These are phyloP conservation scores for Sporothrix phasma DNA, from an alignment of 2,329 filamentous ascomycete species.

Conservation along the genomic window DNA sequence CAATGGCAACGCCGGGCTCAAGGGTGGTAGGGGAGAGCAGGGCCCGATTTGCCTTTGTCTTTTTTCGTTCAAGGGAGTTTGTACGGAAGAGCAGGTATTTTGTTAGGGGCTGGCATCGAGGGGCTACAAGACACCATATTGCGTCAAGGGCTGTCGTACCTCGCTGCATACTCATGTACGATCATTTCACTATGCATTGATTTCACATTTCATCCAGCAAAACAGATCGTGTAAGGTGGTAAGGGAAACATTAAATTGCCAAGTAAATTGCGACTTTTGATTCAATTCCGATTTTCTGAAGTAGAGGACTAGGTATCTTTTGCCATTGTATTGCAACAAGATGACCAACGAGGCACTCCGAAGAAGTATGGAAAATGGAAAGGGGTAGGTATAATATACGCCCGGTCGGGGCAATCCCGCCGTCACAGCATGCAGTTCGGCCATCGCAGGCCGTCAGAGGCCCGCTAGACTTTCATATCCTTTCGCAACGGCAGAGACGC, in stretches of 20 bases:
- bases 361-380: too few species aligned
- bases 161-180: neutral
- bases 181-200: neutral
- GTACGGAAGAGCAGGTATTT: neutral
- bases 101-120: neutral
- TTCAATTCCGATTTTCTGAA: neutral
- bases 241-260: neutral
- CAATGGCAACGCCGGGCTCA: conserved; percentile 41
- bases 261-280: conserved; percentile 10
- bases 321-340: neutral
- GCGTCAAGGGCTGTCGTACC: neutral
- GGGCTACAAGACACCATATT: neutral
- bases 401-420: neutral
- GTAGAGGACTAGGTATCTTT: neutral
- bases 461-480: neutral
- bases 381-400: neutral
- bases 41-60: too few species aligned
- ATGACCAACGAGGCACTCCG: neutral
- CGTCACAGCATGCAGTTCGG: neutral
- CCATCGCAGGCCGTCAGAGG: neutral
- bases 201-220: neutral
- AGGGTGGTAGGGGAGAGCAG: conserved; percentile 9
- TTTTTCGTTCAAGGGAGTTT: neutral
- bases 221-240: neutral
- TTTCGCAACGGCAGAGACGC: neutral